Evolutionary conservation across 306 rosid species (phyloP), one percentile per base, ranked within the genome.

Genomic region (Medicago lupulina): DNA sequence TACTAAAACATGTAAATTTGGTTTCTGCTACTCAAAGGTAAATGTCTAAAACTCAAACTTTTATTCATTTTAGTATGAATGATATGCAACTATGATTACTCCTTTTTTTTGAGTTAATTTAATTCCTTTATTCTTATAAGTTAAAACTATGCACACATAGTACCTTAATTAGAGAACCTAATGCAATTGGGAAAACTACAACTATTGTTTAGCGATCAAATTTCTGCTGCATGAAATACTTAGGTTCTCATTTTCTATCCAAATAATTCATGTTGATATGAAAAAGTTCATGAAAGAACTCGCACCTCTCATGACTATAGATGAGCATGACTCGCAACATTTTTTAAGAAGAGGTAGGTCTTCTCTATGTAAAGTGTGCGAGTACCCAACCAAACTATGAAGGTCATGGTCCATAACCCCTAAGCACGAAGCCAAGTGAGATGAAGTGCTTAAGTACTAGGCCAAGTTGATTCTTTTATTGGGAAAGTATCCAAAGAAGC

Each of bases 1-100:
- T 21, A 12, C 38, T 62, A 76, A 47, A 74, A 61, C 78, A 34
- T 18, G 7, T 15, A 64, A 50, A 65, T 64, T 17, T 62, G 21
- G 5, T 46, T 63, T 36, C 58, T 63, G 50, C 9, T n/a, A 10
- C 31, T 53, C 67, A 54, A 53, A 53, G 40, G 76, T 17, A 58
- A 18, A 54, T 54, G 12, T 18, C 18, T 54, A 16, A 54, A 54
- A 12, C 51, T 13, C 51, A 13, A 46, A 58, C 28, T 58, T 58
- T 25, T 9, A 21, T 16, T 58, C n/a, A 23, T 23, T 58, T 12
- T 58, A 58, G 38, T 13, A 10, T 23, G 64, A 58, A 23, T 8
- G 16, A 16, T 51, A 51, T 51, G 58, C 58, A 51, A 51, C 16
- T 51, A 16, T 15, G 57, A 50, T 50, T 50, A 15, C 11, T n/a